These are phyloP conservation scores for Zymoseptoria ardabiliae DNA, from an alignment of 2,329 filamentous ascomycete genomes.

Conservation along the genomic window DNA sequence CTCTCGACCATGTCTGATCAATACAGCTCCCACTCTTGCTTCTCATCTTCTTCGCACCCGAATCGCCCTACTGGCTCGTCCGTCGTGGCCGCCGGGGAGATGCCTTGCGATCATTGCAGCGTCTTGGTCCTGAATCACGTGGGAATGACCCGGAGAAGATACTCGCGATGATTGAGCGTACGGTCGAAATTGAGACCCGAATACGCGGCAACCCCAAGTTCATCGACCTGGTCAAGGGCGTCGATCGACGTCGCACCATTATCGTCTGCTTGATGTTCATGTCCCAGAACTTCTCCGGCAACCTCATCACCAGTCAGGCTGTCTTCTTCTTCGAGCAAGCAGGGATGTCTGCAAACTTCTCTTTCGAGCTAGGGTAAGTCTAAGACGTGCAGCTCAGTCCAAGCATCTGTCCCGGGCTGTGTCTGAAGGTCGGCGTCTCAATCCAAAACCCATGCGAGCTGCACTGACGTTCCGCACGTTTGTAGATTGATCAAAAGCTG, in stretches of 20 bases:
- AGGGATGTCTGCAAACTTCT: not conserved
- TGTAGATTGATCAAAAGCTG: conserved; percentile 23
- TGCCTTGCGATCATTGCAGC: conserved; percentile 27
- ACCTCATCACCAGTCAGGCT: conserved; percentile 53
- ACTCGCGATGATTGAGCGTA: conserved; percentile 34
- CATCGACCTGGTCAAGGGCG: conserved; percentile 45
- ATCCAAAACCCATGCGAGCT: no score
- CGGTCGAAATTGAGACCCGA: conserved; percentile 47
- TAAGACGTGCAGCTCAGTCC: no score
- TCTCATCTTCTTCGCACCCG: conserved; percentile 23
- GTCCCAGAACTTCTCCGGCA: conserved; percentile 51
- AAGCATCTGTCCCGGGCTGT: no score
- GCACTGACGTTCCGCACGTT: no score
- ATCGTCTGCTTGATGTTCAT: conserved; percentile 37
- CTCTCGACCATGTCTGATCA: conserved; percentile 21
- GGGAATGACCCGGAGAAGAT: conserved; percentile 11
- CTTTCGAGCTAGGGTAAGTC: no score
- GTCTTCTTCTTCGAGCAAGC: conserved; percentile 35
- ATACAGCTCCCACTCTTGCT: conserved; percentile 17
- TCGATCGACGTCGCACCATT: conserved; percentile 40
- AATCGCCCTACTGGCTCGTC: conserved; percentile 35
- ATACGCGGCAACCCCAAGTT: conserved; percentile 41
- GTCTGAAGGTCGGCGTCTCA: no score
- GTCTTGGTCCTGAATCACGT: conserved; percentile 19
- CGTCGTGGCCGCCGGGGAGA: conserved; percentile 31